Evolutionary conservation across 768 basidiomycete genomes (phyloP), one percentile per base, ranked within the genome.

Genomic region (Pulveroboletus sp.): DNA sequence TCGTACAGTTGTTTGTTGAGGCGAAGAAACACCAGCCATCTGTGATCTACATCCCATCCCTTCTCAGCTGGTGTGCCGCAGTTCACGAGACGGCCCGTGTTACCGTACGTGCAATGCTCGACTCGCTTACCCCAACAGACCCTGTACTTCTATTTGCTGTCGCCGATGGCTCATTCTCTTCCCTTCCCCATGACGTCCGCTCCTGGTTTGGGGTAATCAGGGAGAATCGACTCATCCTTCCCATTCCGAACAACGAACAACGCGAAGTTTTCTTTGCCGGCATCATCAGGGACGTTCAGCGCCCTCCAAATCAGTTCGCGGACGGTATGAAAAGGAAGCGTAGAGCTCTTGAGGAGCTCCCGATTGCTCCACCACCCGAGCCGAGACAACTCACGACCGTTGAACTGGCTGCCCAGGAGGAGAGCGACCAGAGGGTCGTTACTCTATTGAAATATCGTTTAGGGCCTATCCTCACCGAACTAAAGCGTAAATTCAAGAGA

Each of bases 11-110:
- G 15, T 97, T 99, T 62, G 79, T 94, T 18, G 96, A 99, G 67
- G 96, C 95, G 1, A 98, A 97, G 65, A 84, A 95, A 26, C 91
- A 96, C 64, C 93, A 95, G 59, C 96, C 96, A 0, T 93, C 93
- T 0, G 86, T 98, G 33, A 80, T 99, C 42, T 98, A 94, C 67
- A 90, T 99, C 28, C 95, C 95, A 0, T 89, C 91, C 1, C 79
- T 99, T 6, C 61, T 81, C 1, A 80, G 84, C 1, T 98, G 94
- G 93, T 88, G 87, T 56, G 74, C 83, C 1, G 83, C 92, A 3
- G 80, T 98, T 21, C 79, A 86, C 1, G 93, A 97, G 57, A 85
- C 86, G 0, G 79, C 92, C 1, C 79, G 93, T 9, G 79, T 86
- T 3, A 95, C 93, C 0, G 81, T 97, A 31, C 85, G 84, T 38